Conservation (phyloP, 2,329 filamentous ascomycete genomes). For the Epichloe coenophiala region DNA sequence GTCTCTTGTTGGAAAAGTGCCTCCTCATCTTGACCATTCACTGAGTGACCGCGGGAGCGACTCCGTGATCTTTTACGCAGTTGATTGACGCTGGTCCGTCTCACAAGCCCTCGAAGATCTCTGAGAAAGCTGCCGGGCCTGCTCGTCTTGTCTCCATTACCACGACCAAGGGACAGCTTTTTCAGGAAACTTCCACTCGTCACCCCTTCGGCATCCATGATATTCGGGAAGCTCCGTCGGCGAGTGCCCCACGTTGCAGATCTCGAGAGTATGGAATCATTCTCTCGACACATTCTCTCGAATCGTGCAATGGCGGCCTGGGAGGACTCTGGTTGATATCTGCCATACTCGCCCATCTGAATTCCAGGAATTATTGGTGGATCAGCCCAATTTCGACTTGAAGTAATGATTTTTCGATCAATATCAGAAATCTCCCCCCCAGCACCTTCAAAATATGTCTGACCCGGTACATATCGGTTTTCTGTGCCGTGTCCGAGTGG, state of each 20-base stretch:
- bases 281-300: constrained; percentile 38
- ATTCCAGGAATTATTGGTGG: constrained; percentile 35
- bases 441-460: constrained; percentile 33
- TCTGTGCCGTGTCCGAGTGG: constrained; percentile 32
- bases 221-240: constrained; percentile 48
- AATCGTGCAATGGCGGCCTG: constrained; percentile 41
- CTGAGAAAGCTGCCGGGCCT: constrained; percentile 35
- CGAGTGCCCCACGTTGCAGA: constrained; percentile 60
- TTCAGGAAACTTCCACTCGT: constrained; percentile 49
- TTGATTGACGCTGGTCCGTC: constrained; percentile 31
- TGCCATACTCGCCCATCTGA: constrained; percentile 14
- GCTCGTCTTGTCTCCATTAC: constrained; percentile 25
- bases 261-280: constrained; percentile 44
- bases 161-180: constrained; percentile 41
- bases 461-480: constrained; percentile 34
- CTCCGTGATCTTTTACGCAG: constrained; percentile 34
- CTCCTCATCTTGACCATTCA: constrained; percentile 19
- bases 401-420: constrained; percentile 37
- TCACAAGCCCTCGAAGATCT: constrained; percentile 35
- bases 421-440: constrained; percentile 30
- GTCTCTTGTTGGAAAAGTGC: constrained; percentile 8
- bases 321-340: constrained; percentile 35
- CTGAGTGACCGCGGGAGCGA: constrained; percentile 5
- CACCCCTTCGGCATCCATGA: constrained; percentile 37
- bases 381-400: constrained; percentile 35